These are phyloP conservation scores for Dalbergia cochinchinensis DNA, from an alignment of 306 rosid species.

Conservation along the genomic window DNA sequence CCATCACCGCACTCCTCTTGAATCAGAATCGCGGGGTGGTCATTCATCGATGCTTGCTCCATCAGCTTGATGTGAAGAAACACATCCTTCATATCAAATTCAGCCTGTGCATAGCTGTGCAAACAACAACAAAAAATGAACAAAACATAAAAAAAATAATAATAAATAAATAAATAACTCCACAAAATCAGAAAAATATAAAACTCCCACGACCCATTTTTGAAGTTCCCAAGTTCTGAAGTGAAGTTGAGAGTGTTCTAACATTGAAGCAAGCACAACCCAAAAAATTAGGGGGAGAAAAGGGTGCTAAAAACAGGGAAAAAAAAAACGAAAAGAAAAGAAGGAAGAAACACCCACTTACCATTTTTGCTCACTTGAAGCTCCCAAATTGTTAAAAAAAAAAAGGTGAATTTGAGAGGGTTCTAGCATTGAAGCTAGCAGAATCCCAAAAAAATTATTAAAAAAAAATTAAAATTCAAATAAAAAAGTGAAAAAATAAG, in stretches of 20 bases:
- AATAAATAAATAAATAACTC: background rate
- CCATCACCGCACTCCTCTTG: conserved; percentile 66
- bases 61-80: conserved; percentile 91
- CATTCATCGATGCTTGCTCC: conserved; percentile 82
- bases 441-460: background rate
- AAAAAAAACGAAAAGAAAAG: no score
- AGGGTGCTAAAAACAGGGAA: background rate
- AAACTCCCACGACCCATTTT: background rate
- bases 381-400: background rate
- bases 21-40: conserved; percentile 78
- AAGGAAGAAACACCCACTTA: background rate
- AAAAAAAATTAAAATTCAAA: no score
- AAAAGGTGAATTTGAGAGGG: background rate
- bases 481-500: background rate
- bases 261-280: conserved; percentile 5
- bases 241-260: conserved; percentile 5
- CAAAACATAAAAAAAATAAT: no score
- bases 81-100: conserved; percentile 94
- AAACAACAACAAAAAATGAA: background rate
- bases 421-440: background rate
- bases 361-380: background rate
- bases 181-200: background rate
- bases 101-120: conserved; percentile 89
- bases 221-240: background rate
- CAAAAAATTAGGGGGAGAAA: background rate